Base-by-base conservation (phyloP, 2,329 filamentous ascomycete species). In the Penicillium sumatraense region DNA sequence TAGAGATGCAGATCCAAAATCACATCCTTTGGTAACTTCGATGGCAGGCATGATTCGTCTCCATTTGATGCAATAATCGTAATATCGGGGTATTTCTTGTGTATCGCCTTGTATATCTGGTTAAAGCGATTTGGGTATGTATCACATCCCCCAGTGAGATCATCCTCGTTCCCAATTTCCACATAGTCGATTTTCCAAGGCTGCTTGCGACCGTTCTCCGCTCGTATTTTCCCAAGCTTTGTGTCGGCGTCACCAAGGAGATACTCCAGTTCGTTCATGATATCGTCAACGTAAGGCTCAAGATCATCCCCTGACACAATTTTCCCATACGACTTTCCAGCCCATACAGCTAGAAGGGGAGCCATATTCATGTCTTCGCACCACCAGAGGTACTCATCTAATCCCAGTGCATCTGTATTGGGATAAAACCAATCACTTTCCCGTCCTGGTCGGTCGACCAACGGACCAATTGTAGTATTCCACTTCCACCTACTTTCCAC, bases 141-240 rank as follows among this genome's bases (percentile, higher is more conserved):
- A 0, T 66, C 63, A 2, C 78, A 75, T 5, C 79, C 81, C 9
- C 81, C 80, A 5, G 78, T 79, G 8, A 87, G 80, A 74, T 83
- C 83, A 59, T 89, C 87, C 67, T 89, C 86, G 67, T 89, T 89
- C 48, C 86, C 86, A 35, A 89, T 75, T 69, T 89, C 86, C 52
- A 89, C 81, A 59, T 83, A 86, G 10, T 81, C 72, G 24, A 89
- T 75, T 33, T 71, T 72, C 73, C 83, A 89, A 0, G 87, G 86
- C 51, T 83, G 76, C 0, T 80, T 77, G 60, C 87, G 82, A 5
- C 86, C 87, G 1, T 87, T 79, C 41, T 78, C 68, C 3, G 83
- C 84, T 24, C 86, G 83, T 13, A 80, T 68, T 3, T 78, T 75
- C 13, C 86, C 86, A 76, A 83, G 87, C 21, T 77, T 78, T 1